A percentile compares a stretch with the other conserved stretches of the same genome.
These are phyloP conservation scores for Chamaecyparis obtusa DNA, from an alignment of 75 land plant genomes.

Conservation along the genomic window DNA sequence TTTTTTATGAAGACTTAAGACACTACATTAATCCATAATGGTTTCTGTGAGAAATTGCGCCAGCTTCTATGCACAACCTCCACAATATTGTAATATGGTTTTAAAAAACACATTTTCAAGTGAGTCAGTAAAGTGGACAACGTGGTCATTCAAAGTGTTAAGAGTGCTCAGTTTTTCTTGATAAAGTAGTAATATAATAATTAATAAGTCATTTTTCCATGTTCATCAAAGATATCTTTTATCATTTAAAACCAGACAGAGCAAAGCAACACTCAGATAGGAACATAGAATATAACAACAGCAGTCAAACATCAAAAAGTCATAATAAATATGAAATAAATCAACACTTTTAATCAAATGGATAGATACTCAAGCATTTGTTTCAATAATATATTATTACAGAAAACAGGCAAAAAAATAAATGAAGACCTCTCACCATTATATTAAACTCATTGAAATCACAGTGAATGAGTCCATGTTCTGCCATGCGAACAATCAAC, in stretches of 20 bases:
- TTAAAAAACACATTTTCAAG: background rate
- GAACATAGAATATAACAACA: background rate
- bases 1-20: background rate
- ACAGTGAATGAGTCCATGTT: conserved; percentile 98
- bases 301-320: background rate
- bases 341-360: background rate
- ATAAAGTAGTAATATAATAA: background rate
- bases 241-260: background rate
- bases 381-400: background rate
- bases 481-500: conserved; percentile 83
- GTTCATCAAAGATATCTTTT: background rate
- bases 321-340: background rate
- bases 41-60: background rate
- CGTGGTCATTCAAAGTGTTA: background rate
- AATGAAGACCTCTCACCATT: conserved; percentile 54
- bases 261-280: background rate
- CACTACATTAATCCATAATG: background rate
- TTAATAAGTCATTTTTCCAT: background rate
- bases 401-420: background rate
- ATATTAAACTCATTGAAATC: conserved; percentile 99
- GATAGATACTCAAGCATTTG: background rate
- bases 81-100: background rate
- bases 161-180: background rate
- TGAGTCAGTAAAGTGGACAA: background rate
- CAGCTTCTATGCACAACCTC: background rate